Evolutionary conservation across 2,329 filamentous ascomycete species (phyloP), one percentile per base, ranked within the genome.

Genomic region (Capronia epimyces): DNA sequence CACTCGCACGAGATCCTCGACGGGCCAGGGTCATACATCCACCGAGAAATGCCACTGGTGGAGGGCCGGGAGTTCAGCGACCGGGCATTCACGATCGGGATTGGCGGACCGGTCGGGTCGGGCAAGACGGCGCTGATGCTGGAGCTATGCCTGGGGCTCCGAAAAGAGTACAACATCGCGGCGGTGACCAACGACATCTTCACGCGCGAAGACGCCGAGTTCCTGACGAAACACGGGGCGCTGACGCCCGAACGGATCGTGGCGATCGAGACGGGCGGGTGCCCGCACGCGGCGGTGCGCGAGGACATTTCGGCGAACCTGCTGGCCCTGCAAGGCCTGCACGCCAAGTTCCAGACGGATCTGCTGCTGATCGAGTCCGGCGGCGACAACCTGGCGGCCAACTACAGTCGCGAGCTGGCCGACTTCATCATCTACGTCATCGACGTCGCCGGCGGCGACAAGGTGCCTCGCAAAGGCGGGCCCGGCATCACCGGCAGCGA

Each of bases 381-480:
- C 39, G 93, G 93, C 51, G 93, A 98, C 69, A 98, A 98, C 68
- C 80, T 98, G 1, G 93, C 93, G 0, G 93, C 93, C 3, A 98
- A 98, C 75, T 98, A 98, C 77, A 87, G 82, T 49, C 80, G 93
- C 51, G 93, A 98, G 71, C 76, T 98, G 59, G 93, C 93, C 1
- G 93, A 98, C 69, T 98, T 87, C 68, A 98, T 98, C 70, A 85
- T 98, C 71, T 98, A 98, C 68, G 93, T 98, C 24, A 97, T 98
- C 62, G 93, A 98, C 70, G 93, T 98, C 15, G 87, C 84, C 49
- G 93, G 93, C 18, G 93, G 93, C 10, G 93, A 98, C 70, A 98
- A 98, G 79, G 85, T 98, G 44, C 93, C 93, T 0, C 75, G 93
- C 22, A 98, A 98, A 74, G 93, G 93, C 22, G 93, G 93, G 0